Evolutionary conservation across 257 asterid species (phyloP), one percentile per base, ranked within the genome.

Genomic region (Capsicum rhomboideum): DNA sequence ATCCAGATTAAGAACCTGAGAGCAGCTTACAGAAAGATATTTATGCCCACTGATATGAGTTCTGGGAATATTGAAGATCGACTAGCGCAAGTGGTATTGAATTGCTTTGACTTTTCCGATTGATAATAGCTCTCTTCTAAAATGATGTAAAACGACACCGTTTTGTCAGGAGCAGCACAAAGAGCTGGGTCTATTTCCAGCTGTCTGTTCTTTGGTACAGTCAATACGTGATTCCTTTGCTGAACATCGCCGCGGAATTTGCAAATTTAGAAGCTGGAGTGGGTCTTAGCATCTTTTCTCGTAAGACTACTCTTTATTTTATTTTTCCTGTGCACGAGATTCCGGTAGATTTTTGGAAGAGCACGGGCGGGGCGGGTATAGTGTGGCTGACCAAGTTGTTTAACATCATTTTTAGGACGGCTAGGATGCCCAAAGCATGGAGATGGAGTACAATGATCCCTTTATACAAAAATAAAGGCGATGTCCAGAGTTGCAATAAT

Each of bases 241-340:
- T 4, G 93, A 89, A 84, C 90, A 88, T 63, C 97, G 98, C 2
- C 97, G 98, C 50, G 99, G 98, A 83, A 91, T 96, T 72, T 96
- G 99, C 95, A 93, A 88, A 86, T 94, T 85, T 82, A 89, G 98
- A 89, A 84, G 93, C 54, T 89, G 92, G 92, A 83, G 71, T 52
- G 92, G 88, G 81, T 86, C 95, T 42, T 80, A 80, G 77, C 83
- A 40, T 10, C 75, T 42, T 28, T 80, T 31, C 74, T 26, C 2
- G 83, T 80, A 80, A 80, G 83, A 40, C 28, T 40, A 6, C 34
- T 14, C 16, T 0, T 56, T 49, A 8, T 46, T 23, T 23, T 14
- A 44, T 8, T 74, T 23, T 16, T 8, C 1, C 0, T 50, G 28
- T 77, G 61, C 8, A n/a, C n/a, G n/a, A n/a, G n/a, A n/a, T n/a